phyloP scores from a whole-genome alignment of 768 basidiomycete genomes.

The Tricholoma sp. region DNA sequence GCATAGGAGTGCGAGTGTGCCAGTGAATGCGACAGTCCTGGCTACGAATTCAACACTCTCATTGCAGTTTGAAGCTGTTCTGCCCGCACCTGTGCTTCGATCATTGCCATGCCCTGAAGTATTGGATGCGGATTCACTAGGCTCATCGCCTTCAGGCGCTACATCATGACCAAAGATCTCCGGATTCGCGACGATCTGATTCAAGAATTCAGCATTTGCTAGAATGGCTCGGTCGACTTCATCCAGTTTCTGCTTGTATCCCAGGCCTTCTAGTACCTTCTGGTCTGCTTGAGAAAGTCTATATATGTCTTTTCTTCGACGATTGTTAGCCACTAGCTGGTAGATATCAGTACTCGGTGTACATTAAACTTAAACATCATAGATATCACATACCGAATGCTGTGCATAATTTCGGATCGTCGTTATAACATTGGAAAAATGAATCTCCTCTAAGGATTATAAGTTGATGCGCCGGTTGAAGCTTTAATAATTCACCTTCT shows the following conservation, averaged over 20 bases:
- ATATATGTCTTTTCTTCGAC: slow-evolving; percentile 73
- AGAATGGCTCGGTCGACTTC: slow-evolving; percentile 78
- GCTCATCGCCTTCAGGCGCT: slow-evolving; percentile 23
- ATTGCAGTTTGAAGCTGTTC: background rate
- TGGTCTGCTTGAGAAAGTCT: slow-evolving; percentile 66
- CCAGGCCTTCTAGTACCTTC: slow-evolving; percentile 57
- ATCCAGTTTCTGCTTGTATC: slow-evolving; percentile 75
- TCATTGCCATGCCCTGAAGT: background rate
- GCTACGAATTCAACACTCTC: background rate
- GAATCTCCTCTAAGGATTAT: slow-evolving; percentile 46
- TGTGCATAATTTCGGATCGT: slow-evolving; percentile 74
- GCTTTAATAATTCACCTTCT: slow-evolving; percentile 26
- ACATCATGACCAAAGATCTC: slow-evolving; percentile 70
- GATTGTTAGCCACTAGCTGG: slow-evolving; percentile 49
- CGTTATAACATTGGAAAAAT: slow-evolving; percentile 70
- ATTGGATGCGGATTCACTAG: background rate
- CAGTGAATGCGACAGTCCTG: background rate
- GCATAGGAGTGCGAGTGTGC: slow-evolving; percentile 17
- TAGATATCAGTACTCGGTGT: slow-evolving; percentile 8
- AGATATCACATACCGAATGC: slow-evolving; percentile 51
- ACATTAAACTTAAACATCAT: background rate
- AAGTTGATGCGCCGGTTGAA: background rate
- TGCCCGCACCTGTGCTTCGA: slow-evolving; percentile 6
- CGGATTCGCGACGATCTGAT: slow-evolving; percentile 68
- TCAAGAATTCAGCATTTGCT: slow-evolving; percentile 74